Conservation (phyloP, 352 stramenopile species). For the Globisporangium middletonii region DNA sequence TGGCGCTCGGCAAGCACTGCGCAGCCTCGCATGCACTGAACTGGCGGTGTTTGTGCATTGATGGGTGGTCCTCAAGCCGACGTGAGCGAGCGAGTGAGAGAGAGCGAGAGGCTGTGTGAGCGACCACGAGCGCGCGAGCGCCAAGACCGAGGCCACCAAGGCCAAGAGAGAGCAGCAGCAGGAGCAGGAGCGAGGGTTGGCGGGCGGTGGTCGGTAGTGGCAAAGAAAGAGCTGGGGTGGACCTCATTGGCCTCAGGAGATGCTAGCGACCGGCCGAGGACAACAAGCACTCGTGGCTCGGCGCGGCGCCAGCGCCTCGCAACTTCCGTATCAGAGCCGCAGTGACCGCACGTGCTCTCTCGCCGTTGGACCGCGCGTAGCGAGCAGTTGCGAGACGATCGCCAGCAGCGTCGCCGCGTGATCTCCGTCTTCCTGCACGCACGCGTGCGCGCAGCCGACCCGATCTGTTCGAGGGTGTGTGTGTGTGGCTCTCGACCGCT, state of each 20-base stretch:
- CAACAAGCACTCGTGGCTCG: neutral
- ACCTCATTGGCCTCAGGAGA: constrained; percentile 6
- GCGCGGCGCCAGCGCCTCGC: neutral
- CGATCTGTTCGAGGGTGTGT: neutral
- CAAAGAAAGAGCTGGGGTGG: constrained; percentile 8
- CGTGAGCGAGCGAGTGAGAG: too few relatives aligned
- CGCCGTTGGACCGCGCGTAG: neutral
- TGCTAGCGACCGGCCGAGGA: neutral
- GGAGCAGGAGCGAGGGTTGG: neutral
- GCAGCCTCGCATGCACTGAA: too few relatives aligned
- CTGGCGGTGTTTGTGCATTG: too few relatives aligned
- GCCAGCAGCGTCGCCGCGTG: neutral
- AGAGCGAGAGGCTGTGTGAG: neutral
- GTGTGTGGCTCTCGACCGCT: neutral
- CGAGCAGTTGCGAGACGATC: neutral
- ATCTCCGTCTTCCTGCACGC: neutral
- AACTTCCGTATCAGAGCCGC: neutral
- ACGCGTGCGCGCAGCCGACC: neutral
- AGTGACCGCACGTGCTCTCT: neutral
- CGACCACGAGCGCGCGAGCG: too few relatives aligned
- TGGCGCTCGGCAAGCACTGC: neutral
- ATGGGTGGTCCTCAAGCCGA: too few relatives aligned
- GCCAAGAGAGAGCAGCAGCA: constrained; percentile 1
- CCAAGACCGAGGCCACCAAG: too few relatives aligned
- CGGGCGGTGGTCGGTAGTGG: too few relatives aligned